Percentiles rank a stretch among this genome's conserved stretches.
Evolutionary conservation across 106 monocot species (phyloP).

Genomic region (Platanthera zijinensis): DNA sequence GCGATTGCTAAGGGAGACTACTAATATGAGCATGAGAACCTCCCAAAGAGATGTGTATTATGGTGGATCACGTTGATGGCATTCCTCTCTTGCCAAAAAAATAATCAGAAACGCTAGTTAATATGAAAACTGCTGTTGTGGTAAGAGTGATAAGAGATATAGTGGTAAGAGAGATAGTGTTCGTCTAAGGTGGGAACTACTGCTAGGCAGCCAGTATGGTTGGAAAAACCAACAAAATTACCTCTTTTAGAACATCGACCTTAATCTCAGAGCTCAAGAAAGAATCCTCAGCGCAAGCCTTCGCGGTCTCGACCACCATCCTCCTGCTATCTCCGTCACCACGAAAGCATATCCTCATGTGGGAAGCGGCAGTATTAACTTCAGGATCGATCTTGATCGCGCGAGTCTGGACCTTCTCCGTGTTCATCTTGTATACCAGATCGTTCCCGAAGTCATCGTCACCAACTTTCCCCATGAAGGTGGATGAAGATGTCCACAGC

Average conservation of each 20-base stretch:
- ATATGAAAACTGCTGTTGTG: too few species aligned
- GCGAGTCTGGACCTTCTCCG: conserved; percentile 79
- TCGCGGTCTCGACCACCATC: conserved; percentile 50
- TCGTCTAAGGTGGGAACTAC: too few species aligned
- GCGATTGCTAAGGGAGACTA: too few species aligned
- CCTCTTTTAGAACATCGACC: conserved; percentile 74
- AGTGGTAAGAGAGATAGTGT: too few species aligned
- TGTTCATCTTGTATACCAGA: conserved; percentile 57
- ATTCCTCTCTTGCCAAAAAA: too few species aligned
- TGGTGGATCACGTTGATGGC: too few species aligned
- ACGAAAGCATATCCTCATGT: conserved; percentile 50
- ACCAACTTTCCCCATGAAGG: conserved; percentile 95
- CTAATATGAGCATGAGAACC: too few species aligned
- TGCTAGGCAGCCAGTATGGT: too few species aligned
- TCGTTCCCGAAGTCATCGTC: conserved; percentile 79
- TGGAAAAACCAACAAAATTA: conserved; percentile 6
- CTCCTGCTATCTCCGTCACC: conserved; percentile 1
- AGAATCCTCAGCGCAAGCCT: conserved; percentile 67
- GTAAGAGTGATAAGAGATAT: too few species aligned
- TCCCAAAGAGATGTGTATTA: too few species aligned
- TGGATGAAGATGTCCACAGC: too few species aligned
- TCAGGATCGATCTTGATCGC: conserved; percentile 50
- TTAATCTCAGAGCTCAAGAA: conserved; percentile 46
- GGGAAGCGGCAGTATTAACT: conserved; percentile 43
- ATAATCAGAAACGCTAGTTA: too few species aligned